Conservation (phyloP, 306 rosid species). For the Inga oerstediana region DNA sequence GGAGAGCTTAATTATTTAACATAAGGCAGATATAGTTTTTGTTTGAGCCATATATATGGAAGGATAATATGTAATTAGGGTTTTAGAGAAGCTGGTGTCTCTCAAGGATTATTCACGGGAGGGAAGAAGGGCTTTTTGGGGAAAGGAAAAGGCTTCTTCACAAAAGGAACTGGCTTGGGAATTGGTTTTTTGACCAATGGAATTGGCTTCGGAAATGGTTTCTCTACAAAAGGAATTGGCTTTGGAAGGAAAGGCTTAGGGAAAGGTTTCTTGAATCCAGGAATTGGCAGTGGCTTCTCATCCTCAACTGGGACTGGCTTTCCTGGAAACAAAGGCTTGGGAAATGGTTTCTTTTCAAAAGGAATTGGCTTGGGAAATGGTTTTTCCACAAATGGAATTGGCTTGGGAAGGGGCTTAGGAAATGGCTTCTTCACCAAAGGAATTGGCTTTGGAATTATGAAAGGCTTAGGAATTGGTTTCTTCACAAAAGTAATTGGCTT, state of each 20-base stretch:
- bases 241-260: constrained; percentile 18
- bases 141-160: constrained; percentile 4
- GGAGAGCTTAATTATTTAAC: background rate
- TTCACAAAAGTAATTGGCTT: background rate
- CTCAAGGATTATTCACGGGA: background rate
- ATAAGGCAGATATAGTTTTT: background rate
- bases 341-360: constrained; percentile 5
- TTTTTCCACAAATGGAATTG: background rate
- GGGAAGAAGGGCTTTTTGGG: constrained; percentile 27
- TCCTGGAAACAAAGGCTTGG: background rate
- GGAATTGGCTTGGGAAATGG: background rate
- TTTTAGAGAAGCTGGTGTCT: background rate
- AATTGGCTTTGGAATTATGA: background rate
- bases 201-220: constrained; percentile 14
- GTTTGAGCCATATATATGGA: background rate
- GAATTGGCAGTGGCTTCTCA: constrained; percentile 30
- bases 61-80: background rate
- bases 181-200: background rate
- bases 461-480: constrained; percentile 10
- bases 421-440: background rate
- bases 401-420: background rate
- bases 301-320: constrained; percentile 8
- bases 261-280: constrained; percentile 3
- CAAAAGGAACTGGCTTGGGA: background rate
- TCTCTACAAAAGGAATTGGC: background rate